Conservation (phyloP, 768 basidiomycete species). For the Russula olivacea region DNA sequence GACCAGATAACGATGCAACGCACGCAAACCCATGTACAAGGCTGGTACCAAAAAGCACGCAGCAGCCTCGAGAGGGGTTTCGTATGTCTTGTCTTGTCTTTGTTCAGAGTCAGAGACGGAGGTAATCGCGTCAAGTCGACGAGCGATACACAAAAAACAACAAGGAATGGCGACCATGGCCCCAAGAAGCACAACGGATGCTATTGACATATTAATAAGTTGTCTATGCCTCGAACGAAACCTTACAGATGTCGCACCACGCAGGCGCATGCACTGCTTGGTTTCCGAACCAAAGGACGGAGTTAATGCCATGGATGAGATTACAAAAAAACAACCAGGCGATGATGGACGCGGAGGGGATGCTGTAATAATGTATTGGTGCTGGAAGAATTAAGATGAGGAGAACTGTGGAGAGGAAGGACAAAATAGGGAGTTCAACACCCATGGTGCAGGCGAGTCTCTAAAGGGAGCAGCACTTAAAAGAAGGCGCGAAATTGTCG, state of each 20-base stretch:
- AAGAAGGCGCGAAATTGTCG: background rate
- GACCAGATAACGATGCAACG: background rate
- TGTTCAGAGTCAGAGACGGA: background rate
- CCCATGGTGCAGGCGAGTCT: conserved; percentile 10
- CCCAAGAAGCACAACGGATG: conserved; percentile 22
- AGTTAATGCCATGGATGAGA: conserved; percentile 30
- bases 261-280: conserved; percentile 27
- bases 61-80: conserved; percentile 8
- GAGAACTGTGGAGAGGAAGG: conserved; percentile 18
- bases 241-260: conserved; percentile 41
- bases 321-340: conserved; percentile 27
- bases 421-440: conserved; percentile 20
- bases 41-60: conserved; percentile 19
- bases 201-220: conserved; percentile 10
- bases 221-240: background rate
- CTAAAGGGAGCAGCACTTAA: conserved; percentile 13
- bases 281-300: conserved; percentile 34
- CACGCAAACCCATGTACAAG: conserved; percentile 24
- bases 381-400: conserved; percentile 22
- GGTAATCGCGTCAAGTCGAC: conserved; percentile 23
- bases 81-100: background rate
- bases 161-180: conserved; percentile 25
- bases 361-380: conserved; percentile 15
- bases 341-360: conserved; percentile 24
- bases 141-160: conserved; percentile 22